Conservation (phyloP, 306 rosid species). For the Styphnolobium japonicum region DNA sequence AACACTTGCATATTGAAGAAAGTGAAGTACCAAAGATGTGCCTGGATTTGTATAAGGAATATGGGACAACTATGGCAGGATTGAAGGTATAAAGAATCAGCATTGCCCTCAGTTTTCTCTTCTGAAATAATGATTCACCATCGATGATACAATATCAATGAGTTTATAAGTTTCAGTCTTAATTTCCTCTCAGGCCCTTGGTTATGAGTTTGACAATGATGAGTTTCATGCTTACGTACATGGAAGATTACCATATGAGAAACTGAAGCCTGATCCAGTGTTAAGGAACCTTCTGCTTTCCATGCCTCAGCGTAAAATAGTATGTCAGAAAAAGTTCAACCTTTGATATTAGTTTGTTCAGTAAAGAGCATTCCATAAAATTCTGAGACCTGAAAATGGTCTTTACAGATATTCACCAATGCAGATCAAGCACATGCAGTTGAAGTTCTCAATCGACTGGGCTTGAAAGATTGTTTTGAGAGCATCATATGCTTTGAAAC, state of each 20-base stretch:
- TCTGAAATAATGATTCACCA: slow-evolving; percentile 6
- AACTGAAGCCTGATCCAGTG: slow-evolving; percentile 61
- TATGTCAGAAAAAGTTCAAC: slow-evolving; percentile 28
- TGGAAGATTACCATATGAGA: slow-evolving; percentile 74
- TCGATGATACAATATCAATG: not conserved
- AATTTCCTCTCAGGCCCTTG: slow-evolving; percentile 51
- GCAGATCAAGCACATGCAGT: slow-evolving; percentile 71
- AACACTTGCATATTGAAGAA: slow-evolving; percentile 62
- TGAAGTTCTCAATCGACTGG: slow-evolving; percentile 60
- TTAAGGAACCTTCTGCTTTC: slow-evolving; percentile 80
- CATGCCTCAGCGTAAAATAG: slow-evolving; percentile 86
- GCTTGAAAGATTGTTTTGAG: slow-evolving; percentile 81
- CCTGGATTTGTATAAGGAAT: slow-evolving; percentile 60
- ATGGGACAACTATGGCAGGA: slow-evolving; percentile 95
- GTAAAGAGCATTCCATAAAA: not conserved
- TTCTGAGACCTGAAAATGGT: slow-evolving; percentile 6
- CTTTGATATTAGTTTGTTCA: not conserved
- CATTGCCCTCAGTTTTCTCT: not conserved
- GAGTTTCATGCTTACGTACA: slow-evolving; percentile 75
- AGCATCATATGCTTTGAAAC: slow-evolving; percentile 87
- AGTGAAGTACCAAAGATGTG: slow-evolving; percentile 73
- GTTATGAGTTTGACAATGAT: slow-evolving; percentile 73
- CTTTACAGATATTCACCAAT: slow-evolving; percentile 75
- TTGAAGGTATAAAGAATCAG: slow-evolving; percentile 49
- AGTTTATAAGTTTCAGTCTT: not conserved